Conservation (phyloP, 495 filamentous ascomycete species). For the Penicillium verhagenii region DNA sequence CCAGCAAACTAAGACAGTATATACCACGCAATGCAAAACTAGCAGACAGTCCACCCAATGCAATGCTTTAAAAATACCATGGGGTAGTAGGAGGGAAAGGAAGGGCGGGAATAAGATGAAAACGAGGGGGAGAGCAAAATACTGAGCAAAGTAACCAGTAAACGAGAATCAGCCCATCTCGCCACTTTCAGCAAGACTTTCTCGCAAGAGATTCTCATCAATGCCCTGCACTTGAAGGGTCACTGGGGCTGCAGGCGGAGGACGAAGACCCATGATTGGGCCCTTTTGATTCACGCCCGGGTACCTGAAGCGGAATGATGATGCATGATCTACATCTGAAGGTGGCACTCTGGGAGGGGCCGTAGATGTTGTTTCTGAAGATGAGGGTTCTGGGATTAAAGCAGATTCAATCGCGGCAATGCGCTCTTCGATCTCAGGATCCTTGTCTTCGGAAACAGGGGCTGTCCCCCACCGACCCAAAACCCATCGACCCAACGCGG, state of each 20-base stretch:
- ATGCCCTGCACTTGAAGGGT: conserved; percentile 34
- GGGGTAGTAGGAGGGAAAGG: not conserved
- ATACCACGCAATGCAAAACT: conserved; percentile 5
- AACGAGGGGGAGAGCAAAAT: not conserved
- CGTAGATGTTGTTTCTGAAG: not conserved
- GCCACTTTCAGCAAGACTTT: conserved; percentile 39
- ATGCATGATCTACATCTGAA: not conserved
- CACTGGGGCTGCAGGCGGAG: conserved; percentile 31
- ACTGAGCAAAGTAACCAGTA: not conserved
- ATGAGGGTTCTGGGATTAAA: conserved; percentile 10
- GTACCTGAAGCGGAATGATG: conserved; percentile 32
- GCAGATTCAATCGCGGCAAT: conserved; percentile 6
- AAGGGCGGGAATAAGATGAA: not conserved
- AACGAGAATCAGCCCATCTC: not conserved
- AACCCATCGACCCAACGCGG: conserved; percentile 50
- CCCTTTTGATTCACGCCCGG: conserved; percentile 51
- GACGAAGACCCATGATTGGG: conserved; percentile 41
- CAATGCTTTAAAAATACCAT: conserved; percentile 7
- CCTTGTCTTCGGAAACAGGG: conserved; percentile 27
- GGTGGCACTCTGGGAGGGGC: not conserved
- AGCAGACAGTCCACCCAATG: conserved; percentile 1
- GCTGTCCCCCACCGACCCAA: conserved; percentile 54
- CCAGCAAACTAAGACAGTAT: not conserved
- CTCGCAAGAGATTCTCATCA: conserved; percentile 39
- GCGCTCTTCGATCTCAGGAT: conserved; percentile 13